Percentiles rank a stretch among this genome's conserved stretches.
Evolutionary conservation across 2,329 filamentous ascomycete genomes (phyloP).

Genomic region (Sphaceloma murrayae): DNA sequence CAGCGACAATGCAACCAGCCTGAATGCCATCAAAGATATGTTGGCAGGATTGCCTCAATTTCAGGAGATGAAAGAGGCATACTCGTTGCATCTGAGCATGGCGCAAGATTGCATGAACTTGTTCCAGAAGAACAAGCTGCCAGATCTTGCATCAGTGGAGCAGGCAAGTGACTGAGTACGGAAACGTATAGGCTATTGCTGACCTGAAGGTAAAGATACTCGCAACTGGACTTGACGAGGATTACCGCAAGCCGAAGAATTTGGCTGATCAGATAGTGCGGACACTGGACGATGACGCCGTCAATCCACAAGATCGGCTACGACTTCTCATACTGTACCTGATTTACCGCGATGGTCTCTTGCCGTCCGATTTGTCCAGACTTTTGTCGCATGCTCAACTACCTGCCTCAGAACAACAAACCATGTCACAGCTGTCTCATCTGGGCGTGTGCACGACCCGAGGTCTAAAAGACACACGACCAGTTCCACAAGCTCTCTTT

Average conservation of each 20-base stretch:
- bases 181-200: constrained; percentile 1
- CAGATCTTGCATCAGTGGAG: constrained; percentile 79
- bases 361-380: constrained; percentile 73
- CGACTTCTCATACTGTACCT: constrained; percentile 79
- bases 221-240: constrained; percentile 86
- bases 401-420: constrained; percentile 60
- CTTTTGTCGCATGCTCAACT: constrained; percentile 75
- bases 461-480: constrained; percentile 67
- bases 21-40: constrained; percentile 96
- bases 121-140: constrained; percentile 74
- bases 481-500: constrained; percentile 59
- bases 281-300: constrained; percentile 73
- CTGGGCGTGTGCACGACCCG: constrained; percentile 66
- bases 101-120: constrained; percentile 94
- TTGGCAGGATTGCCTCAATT: constrained; percentile 89
- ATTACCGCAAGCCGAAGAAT: constrained; percentile 83
- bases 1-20: constrained; percentile 57
- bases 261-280: constrained; percentile 75
- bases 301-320: constrained; percentile 64
- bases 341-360: constrained; percentile 75
- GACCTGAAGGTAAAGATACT: constrained; percentile 47
- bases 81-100: constrained; percentile 91
- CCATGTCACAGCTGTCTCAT: constrained; percentile 68
- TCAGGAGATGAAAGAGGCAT: constrained; percentile 88
- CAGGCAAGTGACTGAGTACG: constrained; percentile 44